phyloP scores from a whole-genome alignment of 306 rosid genomes.

The Rubus parviflorus region DNA sequence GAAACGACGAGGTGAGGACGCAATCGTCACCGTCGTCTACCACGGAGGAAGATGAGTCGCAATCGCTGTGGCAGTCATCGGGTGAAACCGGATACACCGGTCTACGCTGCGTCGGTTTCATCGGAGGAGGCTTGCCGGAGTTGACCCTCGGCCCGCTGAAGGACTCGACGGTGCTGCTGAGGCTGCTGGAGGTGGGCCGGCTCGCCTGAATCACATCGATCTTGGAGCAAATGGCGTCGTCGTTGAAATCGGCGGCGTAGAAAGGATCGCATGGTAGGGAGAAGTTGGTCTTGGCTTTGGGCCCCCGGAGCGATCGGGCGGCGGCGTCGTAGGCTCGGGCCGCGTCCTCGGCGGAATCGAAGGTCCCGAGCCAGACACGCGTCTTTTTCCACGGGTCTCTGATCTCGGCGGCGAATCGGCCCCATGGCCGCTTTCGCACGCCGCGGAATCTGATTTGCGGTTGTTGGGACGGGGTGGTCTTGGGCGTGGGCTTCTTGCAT shows the following conservation, averaged over 20 bases:
- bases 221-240: slow-evolving; percentile 39
- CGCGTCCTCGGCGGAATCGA: slow-evolving; percentile 77
- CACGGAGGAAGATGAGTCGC: slow-evolving; percentile 87
- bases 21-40: slow-evolving; percentile 66
- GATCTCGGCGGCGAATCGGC: slow-evolving; percentile 91
- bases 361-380: slow-evolving; percentile 93
- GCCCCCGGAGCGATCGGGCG: slow-evolving; percentile 70
- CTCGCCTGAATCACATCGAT: slow-evolving; percentile 42
- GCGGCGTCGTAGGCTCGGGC: slow-evolving; percentile 85
- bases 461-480: neutral
- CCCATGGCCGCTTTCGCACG: slow-evolving; percentile 91
- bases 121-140: slow-evolving; percentile 18
- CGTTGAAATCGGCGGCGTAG: slow-evolving; percentile 22
- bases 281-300: slow-evolving; percentile 81
- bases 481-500: slow-evolving; percentile 17
- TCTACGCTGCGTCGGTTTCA: slow-evolving; percentile 25
- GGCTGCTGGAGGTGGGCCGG: slow-evolving; percentile 74
- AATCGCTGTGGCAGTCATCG: slow-evolving; percentile 82
- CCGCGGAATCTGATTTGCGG: slow-evolving; percentile 59
- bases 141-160: slow-evolving; percentile 72
- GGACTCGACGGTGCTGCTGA: slow-evolving; percentile 92
- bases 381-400: slow-evolving; percentile 86
- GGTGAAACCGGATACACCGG: slow-evolving; percentile 37
- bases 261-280: slow-evolving; percentile 6
- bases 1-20: slow-evolving; percentile 55